Percentiles rank a stretch among this genome's conserved stretches.
Evolutionary conservation across 352 stramenopile genomes (phyloP).

Genomic region (Aphanomyces cochlioides): DNA sequence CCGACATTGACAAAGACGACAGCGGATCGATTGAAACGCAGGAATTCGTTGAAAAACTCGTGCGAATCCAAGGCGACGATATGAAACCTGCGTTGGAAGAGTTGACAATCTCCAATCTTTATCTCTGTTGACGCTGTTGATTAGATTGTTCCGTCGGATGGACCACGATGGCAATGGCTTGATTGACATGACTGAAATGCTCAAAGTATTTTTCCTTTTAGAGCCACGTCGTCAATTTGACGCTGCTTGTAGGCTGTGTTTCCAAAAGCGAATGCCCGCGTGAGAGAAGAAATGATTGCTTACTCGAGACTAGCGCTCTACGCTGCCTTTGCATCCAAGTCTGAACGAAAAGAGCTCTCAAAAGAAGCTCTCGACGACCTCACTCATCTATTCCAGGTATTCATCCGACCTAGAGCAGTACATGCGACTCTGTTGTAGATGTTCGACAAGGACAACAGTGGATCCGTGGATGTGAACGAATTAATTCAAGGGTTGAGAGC

Average conservation of each 20-base stretch:
- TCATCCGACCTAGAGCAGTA: conserved; percentile 12
- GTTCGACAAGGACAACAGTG: conserved; percentile 65
- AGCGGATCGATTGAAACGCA: conserved; percentile 60
- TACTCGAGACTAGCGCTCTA: conserved; percentile 53
- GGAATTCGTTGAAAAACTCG: conserved; percentile 56
- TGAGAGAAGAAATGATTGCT: conserved; percentile 52
- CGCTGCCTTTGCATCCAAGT: conserved; percentile 48
- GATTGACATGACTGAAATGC: conserved; percentile 58
- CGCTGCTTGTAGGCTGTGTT: conserved; percentile 47
- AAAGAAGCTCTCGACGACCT: conserved; percentile 56
- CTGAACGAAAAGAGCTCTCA: conserved; percentile 55
- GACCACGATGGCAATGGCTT: conserved; percentile 71
- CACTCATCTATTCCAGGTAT: conserved; percentile 49
- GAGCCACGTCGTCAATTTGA: conserved; percentile 31
- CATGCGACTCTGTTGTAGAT: conserved; percentile 33
- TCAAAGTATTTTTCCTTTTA: conserved; percentile 8
- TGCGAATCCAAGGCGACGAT: conserved; percentile 55
- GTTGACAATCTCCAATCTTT: neutral
- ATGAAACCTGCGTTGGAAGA: conserved; percentile 57
- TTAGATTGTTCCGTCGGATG: conserved; percentile 73
- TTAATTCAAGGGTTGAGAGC: conserved; percentile 60
- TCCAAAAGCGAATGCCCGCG: conserved; percentile 38
- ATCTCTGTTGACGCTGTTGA: neutral
- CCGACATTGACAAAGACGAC: conserved; percentile 63
- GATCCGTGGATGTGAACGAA: conserved; percentile 64